These are phyloP conservation scores for Cutaneotrichosporon cavernicola DNA, from an alignment of 1,284 basidiomycete genomes.

Conservation along the genomic window DNA sequence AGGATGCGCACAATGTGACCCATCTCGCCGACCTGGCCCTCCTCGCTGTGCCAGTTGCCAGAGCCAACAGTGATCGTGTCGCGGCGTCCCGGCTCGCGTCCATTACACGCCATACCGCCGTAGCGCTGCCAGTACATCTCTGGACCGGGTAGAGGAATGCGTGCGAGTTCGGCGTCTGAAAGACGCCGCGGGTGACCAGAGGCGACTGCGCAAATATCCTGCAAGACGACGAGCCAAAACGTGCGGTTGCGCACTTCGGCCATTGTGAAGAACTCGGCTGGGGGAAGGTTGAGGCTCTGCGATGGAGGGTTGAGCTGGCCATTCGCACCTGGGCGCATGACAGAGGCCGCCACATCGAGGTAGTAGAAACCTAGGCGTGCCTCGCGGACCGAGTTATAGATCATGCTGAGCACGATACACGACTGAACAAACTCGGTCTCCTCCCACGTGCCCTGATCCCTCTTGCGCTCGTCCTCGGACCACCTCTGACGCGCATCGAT, in stretches of 20 bases:
- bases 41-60: conserved; percentile 44
- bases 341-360: conserved; percentile 47
- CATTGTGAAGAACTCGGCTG: conserved; percentile 42
- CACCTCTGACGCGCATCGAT: conserved; percentile 36
- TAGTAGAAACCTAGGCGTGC: conserved; percentile 48
- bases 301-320: conserved; percentile 31
- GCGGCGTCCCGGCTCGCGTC: conserved; percentile 35
- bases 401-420: conserved; percentile 48
- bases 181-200: conserved; percentile 43
- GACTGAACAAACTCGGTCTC: conserved; percentile 54
- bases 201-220: conserved; percentile 47
- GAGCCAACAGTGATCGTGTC: conserved; percentile 38
- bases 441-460: conserved; percentile 46
- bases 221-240: conserved; percentile 50
- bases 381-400: conserved; percentile 51
- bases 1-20: conserved; percentile 52
- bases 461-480: conserved; percentile 35
- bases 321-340: conserved; percentile 32
- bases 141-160: conserved; percentile 43
- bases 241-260: conserved; percentile 47
- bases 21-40: conserved; percentile 49
- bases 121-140: conserved; percentile 46
- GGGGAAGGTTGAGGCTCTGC: conserved; percentile 28
- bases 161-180: conserved; percentile 43
- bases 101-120: conserved; percentile 38